These are phyloP conservation scores for Aspergillus ibericus DNA, from an alignment of 2,329 filamentous ascomycete species.

Conservation along the genomic window DNA sequence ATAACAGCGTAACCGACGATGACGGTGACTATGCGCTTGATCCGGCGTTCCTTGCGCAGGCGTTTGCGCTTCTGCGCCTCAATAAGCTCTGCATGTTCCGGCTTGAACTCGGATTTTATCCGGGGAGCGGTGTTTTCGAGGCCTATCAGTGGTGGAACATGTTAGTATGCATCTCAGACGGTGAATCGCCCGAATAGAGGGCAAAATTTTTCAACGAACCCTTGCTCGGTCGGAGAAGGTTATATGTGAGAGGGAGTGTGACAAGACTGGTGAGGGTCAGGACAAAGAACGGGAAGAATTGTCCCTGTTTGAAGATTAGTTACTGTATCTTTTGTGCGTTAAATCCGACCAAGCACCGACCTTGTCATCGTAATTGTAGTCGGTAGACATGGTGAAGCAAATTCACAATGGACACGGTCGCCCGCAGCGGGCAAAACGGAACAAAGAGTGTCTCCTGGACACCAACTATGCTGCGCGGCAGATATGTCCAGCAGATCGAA, in stretches of 20 bases:
- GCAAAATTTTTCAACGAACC: constrained; percentile 41
- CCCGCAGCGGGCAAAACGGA: constrained; percentile 30
- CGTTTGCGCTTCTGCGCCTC: constrained; percentile 79
- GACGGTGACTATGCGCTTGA: constrained; percentile 79
- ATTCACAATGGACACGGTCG: constrained; percentile 34
- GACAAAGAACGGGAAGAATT: constrained; percentile 99
- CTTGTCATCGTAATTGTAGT: constrained; percentile 98
- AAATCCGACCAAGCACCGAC: constrained; percentile 41
- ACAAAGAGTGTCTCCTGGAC: constrained; percentile 6
- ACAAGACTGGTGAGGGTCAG: constrained; percentile 84
- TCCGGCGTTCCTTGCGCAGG: constrained; percentile 82
- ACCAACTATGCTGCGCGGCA: neutral
- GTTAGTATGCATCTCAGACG: constrained; percentile 6
- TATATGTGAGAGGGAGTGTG: constrained; percentile 87
- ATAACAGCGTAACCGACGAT: constrained; percentile 79
- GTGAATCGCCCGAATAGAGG: neutral
- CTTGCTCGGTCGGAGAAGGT: constrained; percentile 76
- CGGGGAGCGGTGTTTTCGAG: constrained; percentile 77
- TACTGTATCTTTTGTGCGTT: neutral
- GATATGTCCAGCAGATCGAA: constrained; percentile 2
- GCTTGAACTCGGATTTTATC: constrained; percentile 78
- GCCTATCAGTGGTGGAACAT: constrained; percentile 43
- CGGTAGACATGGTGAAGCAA: constrained; percentile 66
- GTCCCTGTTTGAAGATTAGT: constrained; percentile 57
- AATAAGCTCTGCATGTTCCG: constrained; percentile 80